Base-by-base conservation (phyloP, 495 filamentous ascomycete species). In the Penicillium soppii region DNA sequence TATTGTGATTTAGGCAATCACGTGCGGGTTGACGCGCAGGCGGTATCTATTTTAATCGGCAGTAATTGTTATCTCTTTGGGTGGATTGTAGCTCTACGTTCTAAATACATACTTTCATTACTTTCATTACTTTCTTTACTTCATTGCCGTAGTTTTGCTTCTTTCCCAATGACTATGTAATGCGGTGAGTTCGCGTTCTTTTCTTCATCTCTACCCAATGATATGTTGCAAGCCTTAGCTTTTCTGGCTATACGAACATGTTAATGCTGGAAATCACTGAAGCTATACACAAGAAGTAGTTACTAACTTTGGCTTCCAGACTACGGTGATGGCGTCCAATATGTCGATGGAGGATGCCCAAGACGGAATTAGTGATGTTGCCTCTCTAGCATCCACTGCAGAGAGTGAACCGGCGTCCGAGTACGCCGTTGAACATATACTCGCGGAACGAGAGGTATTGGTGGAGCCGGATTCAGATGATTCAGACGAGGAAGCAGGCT, bases 301-400 rank as follows among this genome's bases (percentile, higher is more conserved):
- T 43, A 26, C n/a, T 43, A 17, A 43, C 41, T 43, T n/a, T 8
- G 21, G 10, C 21, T 9, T 4, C 41, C 17, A 43, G 12, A 29
- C 45, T 40, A 22, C 38, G 35, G 32, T 16, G 15, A 58, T 52
- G 49, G 37, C 25, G 15, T 54, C 23, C 0, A 43, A 54, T 37
- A 15, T 16, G n/a, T 50, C 43, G n/a, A 60, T 63, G 55, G 26
- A n/a, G 4, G 52, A 54, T 16, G 60, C 17, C 1, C 73, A 77
- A 9, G 29, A 13, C 21, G 13, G 9, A 8, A 10, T 42, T 9
- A 43, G 29, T 38, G 84, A 88, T 60, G 56, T 66, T 9, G 81
- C 88, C 39, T 88, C 86, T 13, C 50, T 88, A 12, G 81, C 76
- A 2, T 89, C 86, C 0, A 87, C 84, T 0, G 66, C 58, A 7